Percentiles rank a stretch among this genome's conserved stretches.
phyloP scores from a whole-genome alignment of 192 early-diverging fungal species.

The Lobulomyces angularis region DNA sequence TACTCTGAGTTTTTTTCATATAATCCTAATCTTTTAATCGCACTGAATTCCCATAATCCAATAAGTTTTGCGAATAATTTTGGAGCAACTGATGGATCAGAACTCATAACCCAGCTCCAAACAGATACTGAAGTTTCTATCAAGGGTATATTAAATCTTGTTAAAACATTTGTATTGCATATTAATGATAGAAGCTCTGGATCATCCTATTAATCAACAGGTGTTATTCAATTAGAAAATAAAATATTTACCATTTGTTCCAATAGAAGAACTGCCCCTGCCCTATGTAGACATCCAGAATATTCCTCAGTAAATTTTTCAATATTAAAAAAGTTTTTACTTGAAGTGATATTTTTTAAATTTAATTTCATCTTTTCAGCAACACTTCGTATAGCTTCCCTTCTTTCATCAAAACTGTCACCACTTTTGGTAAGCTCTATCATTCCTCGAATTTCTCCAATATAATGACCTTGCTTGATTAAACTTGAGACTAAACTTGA shows the following conservation, averaged over 20 bases:
- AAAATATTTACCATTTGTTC: conserved; percentile 8
- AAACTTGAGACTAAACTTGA: conserved; percentile 21
- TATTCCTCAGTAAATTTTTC: conserved; percentile 15
- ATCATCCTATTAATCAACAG: too few species aligned
- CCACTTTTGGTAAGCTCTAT: conserved; percentile 3
- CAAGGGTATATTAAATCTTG: conserved; percentile 65
- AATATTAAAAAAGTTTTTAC: conserved; percentile 20
- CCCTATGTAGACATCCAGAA: conserved; percentile 6
- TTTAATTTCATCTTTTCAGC: neutral
- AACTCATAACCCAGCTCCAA: conserved; percentile 83
- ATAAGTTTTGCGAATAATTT: conserved; percentile 76
- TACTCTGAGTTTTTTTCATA: conserved; percentile 24
- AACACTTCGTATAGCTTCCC: neutral
- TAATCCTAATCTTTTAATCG: conserved; percentile 65
- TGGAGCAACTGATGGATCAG: conserved; percentile 57
- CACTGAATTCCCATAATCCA: conserved; percentile 70
- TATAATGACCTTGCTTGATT: conserved; percentile 22
- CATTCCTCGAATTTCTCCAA: conserved; percentile 35
- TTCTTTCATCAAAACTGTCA: neutral
- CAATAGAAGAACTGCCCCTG: conserved; percentile 1
- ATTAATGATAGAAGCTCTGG: conserved; percentile 67
- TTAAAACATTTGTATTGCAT: conserved; percentile 71
- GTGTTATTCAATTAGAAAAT: too few species aligned
- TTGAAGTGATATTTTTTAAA: conserved; percentile 6
- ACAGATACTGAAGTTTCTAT: conserved; percentile 72